Percentiles rank a stretch among this genome's conserved stretches.
Evolutionary conservation across 2,329 filamentous ascomycete genomes (phyloP).

Genomic region (Fusarium pseudoanthophilum): DNA sequence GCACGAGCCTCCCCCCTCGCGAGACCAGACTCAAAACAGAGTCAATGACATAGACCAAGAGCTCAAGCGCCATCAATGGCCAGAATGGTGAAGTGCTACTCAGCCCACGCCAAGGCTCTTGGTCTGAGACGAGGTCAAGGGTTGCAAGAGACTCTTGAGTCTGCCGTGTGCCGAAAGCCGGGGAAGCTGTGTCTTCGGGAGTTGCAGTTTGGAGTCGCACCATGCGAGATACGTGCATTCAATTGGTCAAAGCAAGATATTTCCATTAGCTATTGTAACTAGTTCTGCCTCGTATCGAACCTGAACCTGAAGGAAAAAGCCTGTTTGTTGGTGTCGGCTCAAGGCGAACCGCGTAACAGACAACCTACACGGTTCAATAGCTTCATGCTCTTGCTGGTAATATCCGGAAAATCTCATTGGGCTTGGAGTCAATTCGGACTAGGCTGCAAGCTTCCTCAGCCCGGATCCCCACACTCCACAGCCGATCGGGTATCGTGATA

Average conservation of each 20-base stretch:
- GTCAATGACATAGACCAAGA: conserved; percentile 43
- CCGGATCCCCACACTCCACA: conserved; percentile 24
- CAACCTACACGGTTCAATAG: conserved; percentile 31
- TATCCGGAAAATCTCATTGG: conserved; percentile 9
- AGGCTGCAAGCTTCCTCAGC: conserved; percentile 9
- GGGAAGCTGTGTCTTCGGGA: conserved; percentile 5
- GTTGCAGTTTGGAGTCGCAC: conserved; percentile 14
- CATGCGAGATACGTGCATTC: conserved; percentile 1
- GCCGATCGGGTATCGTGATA: conserved; percentile 28
- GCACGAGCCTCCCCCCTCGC: background rate
- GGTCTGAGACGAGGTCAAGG: conserved; percentile 7
- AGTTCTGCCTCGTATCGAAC: conserved; percentile 12
- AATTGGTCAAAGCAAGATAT: conserved; percentile 14
- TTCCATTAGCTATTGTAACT: conserved; percentile 28
- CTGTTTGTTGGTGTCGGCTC: conserved; percentile 14
- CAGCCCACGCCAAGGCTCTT: conserved; percentile 25
- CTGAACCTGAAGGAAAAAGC: conserved; percentile 12
- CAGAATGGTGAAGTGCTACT: conserved; percentile 16
- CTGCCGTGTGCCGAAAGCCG: conserved; percentile 22
- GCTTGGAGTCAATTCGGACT: conserved; percentile 6
- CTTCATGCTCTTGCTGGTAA: conserved; percentile 9
- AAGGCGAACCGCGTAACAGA: conserved; percentile 28
- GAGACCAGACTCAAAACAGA: conserved; percentile 30
- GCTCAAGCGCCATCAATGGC: conserved; percentile 27
- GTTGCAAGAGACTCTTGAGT: background rate